phyloP scores from a whole-genome alignment of 352 stramenopile genomes.

The Phytophthora lateralis region DNA sequence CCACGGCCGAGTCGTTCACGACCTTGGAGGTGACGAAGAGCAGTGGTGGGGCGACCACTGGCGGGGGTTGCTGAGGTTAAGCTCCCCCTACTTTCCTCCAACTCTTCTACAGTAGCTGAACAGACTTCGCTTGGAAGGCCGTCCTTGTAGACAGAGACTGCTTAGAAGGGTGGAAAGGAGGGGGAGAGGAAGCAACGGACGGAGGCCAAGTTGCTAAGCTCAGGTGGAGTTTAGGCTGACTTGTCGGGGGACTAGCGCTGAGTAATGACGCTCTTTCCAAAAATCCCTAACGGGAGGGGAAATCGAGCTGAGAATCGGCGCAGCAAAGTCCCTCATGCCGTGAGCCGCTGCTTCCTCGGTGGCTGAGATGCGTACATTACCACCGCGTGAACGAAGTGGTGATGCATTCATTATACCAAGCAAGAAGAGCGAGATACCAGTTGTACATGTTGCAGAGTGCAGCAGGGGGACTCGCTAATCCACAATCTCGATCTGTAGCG shows the following conservation, averaged over 20 bases:
- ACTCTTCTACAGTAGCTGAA: constrained; percentile 4
- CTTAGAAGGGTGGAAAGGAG: constrained; percentile 30
- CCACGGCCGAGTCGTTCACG: constrained; percentile 95
- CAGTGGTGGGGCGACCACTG: constrained; percentile 91
- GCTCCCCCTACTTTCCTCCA: constrained; percentile 56
- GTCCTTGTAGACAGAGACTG: constrained; percentile 11
- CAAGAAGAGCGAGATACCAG: background rate
- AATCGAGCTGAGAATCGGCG: constrained; percentile 72
- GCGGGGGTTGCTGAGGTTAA: constrained; percentile 98
- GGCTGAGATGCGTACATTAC: background rate
- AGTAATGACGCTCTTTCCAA: constrained; percentile 83
- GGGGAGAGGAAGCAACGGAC: constrained; percentile 36
- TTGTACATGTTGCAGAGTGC: too few species aligned
- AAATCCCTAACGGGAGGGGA: constrained; percentile 74
- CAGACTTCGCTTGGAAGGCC: constrained; percentile 16
- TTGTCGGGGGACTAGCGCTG: constrained; percentile 29
- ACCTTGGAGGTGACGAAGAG: constrained; percentile 95
- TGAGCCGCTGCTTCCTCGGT: constrained; percentile 33
- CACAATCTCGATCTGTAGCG: constrained; percentile 27
- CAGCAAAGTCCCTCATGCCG: constrained; percentile 16
- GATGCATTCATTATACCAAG: constrained; percentile 5
- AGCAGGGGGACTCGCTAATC: constrained; percentile 8
- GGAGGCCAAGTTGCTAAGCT: constrained; percentile 25
- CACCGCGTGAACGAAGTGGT: constrained; percentile 9
- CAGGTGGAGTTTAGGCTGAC: constrained; percentile 11